These are phyloP conservation scores for Atalantia buxifolia DNA, from an alignment of 345 rosid genomes.

Conservation along the genomic window DNA sequence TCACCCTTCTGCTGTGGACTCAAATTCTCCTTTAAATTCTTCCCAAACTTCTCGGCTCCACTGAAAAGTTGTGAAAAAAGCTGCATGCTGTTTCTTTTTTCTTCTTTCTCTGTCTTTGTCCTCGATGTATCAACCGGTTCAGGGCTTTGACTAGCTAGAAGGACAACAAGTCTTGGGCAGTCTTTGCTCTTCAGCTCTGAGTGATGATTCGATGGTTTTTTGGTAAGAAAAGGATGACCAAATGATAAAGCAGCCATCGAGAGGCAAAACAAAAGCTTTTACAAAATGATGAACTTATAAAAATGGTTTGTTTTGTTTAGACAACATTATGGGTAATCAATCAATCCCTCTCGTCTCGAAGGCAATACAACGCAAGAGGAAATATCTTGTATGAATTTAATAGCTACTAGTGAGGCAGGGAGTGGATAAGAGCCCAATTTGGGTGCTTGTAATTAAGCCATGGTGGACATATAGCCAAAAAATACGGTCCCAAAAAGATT, in stretches of 20 bases:
- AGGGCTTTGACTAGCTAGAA: slow-evolving; percentile 24
- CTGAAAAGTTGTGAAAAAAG: slow-evolving; percentile 8
- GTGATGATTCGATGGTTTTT: not conserved
- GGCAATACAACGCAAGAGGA: not conserved
- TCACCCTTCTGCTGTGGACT: slow-evolving; percentile 71
- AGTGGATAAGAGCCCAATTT: not conserved
- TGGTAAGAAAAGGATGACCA: slow-evolving; percentile 12
- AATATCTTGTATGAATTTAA: not conserved
- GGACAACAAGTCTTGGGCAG: not conserved
- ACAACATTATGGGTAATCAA: not conserved
- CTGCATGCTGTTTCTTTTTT: slow-evolving; percentile 12
- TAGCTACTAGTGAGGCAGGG: not conserved
- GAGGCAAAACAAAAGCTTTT: not conserved
- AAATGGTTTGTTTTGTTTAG: not conserved
- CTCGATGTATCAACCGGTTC: slow-evolving; percentile 21
- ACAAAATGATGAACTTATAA: not conserved
- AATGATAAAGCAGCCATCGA: slow-evolving; percentile 46
- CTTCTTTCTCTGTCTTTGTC: slow-evolving; percentile 27
- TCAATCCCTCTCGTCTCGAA: not conserved
- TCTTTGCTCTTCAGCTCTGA: slow-evolving; percentile 11
- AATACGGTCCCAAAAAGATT: not conserved
- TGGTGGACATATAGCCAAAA: not conserved
- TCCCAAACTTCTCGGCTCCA: slow-evolving; percentile 31
- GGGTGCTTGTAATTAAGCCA: not conserved
- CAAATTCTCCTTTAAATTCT: slow-evolving; percentile 35